Evolutionary conservation across 2,329 filamentous ascomycete species (phyloP).

Genomic region (Westerdykella ornata): DNA sequence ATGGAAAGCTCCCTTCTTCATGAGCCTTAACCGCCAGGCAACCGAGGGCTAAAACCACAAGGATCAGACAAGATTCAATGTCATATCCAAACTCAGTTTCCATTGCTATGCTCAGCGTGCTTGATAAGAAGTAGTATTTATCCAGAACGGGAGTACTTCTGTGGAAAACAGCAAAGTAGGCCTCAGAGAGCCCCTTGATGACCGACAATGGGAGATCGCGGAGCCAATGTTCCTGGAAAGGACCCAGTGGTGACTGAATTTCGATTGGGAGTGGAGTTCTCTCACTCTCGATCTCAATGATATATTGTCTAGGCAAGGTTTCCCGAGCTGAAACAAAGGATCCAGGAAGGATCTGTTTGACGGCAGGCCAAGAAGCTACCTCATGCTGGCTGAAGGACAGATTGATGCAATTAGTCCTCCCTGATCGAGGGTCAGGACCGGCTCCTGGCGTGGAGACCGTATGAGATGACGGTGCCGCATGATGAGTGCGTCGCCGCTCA

Average conservation of each 20-base stretch:
- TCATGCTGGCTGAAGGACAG: constrained; percentile 49
- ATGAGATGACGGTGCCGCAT: constrained; percentile 23
- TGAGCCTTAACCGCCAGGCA: constrained; percentile 46
- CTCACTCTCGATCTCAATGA: constrained; percentile 45
- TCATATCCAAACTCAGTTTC: constrained; percentile 48
- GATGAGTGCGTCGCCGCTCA: constrained; percentile 17
- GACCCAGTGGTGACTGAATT: constrained; percentile 31
- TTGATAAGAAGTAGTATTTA: constrained; percentile 47
- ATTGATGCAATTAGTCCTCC: constrained; percentile 22
- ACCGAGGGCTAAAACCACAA: constrained; percentile 48
- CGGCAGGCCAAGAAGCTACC: constrained; percentile 46
- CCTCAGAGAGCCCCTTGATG: constrained; percentile 48
- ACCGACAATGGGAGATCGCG: constrained; percentile 44
- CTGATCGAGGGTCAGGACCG: constrained; percentile 16
- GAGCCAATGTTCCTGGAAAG: constrained; percentile 39
- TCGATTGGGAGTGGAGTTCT: constrained; percentile 41
- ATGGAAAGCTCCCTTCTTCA: constrained; percentile 45
- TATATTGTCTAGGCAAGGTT: constrained; percentile 44
- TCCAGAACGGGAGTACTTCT: constrained; percentile 49
- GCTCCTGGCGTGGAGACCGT: constrained; percentile 20
- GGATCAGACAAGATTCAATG: constrained; percentile 47
- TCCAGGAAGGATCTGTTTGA: constrained; percentile 40
- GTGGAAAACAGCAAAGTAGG: constrained; percentile 51
- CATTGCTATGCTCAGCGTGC: constrained; percentile 45
- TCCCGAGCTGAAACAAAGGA: constrained; percentile 35